Percentiles rank a stretch among this genome's conserved stretches.
Conservation (phyloP, 495 filamentous ascomycete species). For the Penicillium coffeae region DNA sequence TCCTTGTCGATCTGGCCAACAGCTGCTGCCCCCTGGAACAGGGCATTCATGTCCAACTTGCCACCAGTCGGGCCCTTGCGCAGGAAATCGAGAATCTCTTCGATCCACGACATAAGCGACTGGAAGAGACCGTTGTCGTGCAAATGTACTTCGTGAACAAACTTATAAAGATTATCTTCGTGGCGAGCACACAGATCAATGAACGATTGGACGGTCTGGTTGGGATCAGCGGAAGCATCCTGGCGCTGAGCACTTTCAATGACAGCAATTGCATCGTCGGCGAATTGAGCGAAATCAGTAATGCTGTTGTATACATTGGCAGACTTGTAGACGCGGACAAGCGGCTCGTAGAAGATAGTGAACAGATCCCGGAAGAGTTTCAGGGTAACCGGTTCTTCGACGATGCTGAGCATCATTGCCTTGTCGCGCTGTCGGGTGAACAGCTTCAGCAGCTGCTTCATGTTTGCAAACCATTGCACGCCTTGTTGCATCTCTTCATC, state of each 20-base stretch:
- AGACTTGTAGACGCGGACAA: constrained; percentile 95
- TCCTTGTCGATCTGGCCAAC: constrained; percentile 62
- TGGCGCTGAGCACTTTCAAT: constrained; percentile 87
- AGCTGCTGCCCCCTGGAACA: constrained; percentile 75
- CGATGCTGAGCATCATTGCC: constrained; percentile 91
- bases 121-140: constrained; percentile 97
- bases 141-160: constrained; percentile 96
- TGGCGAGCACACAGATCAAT: constrained; percentile 96
- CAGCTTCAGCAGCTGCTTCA: constrained; percentile 93
- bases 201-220: constrained; percentile 97
- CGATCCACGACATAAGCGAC: constrained; percentile 93
- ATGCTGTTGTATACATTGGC: constrained; percentile 97
- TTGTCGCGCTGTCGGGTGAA: constrained; percentile 92
- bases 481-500: constrained; percentile 84
- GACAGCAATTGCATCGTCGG: constrained; percentile 85
- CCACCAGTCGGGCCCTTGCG: constrained; percentile 74
- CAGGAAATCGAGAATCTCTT: constrained; percentile 92
- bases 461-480: constrained; percentile 83
- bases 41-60: constrained; percentile 87
- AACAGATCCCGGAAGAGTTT: constrained; percentile 94
- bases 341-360: constrained; percentile 97
- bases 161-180: constrained; percentile 97
- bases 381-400: constrained; percentile 91
- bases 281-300: constrained; percentile 89
- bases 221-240: constrained; percentile 89